A percentile compares a stretch with the other conserved stretches of the same genome.
These are phyloP conservation scores for Carex kokanica DNA, from an alignment of 176 grass and related monocot genomes.

Conservation along the genomic window DNA sequence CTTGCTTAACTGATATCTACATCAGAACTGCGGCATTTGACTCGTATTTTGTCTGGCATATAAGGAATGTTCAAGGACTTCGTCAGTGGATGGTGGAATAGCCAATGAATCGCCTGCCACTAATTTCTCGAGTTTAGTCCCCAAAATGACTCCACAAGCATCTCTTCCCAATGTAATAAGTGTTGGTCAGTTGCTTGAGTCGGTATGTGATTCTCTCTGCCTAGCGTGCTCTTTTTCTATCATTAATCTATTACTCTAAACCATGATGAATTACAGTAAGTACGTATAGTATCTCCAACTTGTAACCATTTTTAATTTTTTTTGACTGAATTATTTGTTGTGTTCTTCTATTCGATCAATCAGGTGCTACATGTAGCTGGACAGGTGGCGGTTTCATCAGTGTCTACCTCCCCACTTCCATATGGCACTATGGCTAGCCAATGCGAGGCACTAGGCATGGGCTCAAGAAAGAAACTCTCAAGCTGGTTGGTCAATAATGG, in stretches of 20 bases:
- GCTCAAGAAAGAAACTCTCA: constrained; percentile 85
- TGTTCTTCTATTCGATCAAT: background rate
- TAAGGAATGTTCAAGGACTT: constrained; percentile 94
- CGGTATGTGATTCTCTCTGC: constrained; percentile 42
- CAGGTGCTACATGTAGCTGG: constrained; percentile 96
- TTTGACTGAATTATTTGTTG: background rate
- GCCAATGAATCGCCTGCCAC: constrained; percentile 57
- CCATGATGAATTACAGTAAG: background rate
- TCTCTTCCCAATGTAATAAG: constrained; percentile 68
- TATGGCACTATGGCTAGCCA: constrained; percentile 92
- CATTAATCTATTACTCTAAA: background rate
- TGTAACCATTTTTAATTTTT: background rate
- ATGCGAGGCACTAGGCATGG: constrained; percentile 83
- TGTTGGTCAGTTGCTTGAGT: constrained; percentile 89
- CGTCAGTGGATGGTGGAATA: constrained; percentile 75
- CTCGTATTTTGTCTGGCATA: constrained; percentile 24
- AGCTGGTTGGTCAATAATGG: constrained; percentile 82
- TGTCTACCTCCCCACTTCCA: constrained; percentile 87
- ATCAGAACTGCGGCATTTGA: constrained; percentile 4
- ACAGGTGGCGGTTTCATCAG: constrained; percentile 83
- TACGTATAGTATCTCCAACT: background rate
- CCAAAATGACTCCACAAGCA: constrained; percentile 49
- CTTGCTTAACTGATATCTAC: background rate
- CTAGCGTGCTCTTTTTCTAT: background rate
- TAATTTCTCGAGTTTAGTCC: constrained; percentile 56